phyloP scores from a whole-genome alignment of 768 basidiomycete genomes.

The Amanita subjunquillea region DNA sequence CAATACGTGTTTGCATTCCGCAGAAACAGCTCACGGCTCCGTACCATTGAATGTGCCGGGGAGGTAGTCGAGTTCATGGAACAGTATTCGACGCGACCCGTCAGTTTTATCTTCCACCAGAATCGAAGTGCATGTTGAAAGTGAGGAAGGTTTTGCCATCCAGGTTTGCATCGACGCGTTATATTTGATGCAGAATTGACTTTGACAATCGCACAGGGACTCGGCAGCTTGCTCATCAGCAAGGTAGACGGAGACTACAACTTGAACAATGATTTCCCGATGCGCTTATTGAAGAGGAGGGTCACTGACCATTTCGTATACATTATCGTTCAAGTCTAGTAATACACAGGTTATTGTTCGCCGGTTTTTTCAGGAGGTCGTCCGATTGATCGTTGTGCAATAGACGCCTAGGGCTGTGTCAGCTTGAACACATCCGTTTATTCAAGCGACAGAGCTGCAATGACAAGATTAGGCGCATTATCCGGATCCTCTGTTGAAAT shows the following conservation, averaged over 20 bases:
- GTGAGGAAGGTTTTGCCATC: no score
- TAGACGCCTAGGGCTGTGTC: slow-evolving; percentile 70
- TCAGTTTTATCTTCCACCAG: slow-evolving; percentile 6
- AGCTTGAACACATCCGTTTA: slow-evolving; percentile 33
- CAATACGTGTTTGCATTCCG: neutral
- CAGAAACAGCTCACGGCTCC: no score
- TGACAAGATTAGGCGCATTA: slow-evolving; percentile 22
- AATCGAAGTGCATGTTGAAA: slow-evolving; percentile 24
- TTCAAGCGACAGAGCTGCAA: neutral
- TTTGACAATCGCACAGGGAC: no score
- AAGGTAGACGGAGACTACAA: no score
- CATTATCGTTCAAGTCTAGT: slow-evolving; percentile 72
- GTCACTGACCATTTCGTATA: slow-evolving; percentile 92
- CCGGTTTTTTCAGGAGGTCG: slow-evolving; percentile 86
- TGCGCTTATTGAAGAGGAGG: no score
- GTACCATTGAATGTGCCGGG: neutral
- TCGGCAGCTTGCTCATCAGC: no score
- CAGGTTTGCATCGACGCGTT: no score
- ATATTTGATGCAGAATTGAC: no score
- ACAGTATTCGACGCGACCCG: neutral
- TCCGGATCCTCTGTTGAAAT: slow-evolving; percentile 21
- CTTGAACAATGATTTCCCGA: no score
- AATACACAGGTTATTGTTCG: slow-evolving; percentile 75
- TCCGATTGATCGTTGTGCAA: slow-evolving; percentile 40
- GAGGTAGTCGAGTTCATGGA: neutral